Evolutionary conservation across 345 rosid species (phyloP), one percentile per base, ranked within the genome.

Genomic region (Hibiscus tridactylites): DNA sequence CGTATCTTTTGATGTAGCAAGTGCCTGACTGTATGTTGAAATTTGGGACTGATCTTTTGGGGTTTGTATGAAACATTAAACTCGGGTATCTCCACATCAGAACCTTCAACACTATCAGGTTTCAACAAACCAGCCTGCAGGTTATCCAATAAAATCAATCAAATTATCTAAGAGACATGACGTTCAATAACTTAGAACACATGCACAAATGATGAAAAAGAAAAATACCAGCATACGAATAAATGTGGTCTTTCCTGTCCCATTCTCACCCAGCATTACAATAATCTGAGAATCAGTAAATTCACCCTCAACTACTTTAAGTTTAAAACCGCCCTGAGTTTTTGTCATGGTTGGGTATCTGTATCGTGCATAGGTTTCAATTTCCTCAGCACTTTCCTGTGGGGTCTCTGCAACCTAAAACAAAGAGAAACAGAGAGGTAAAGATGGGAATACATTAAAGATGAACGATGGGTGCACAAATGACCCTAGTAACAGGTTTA

Each of bases 261-360:
- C 98, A 79, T 96, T 96, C 88, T 96, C 99, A 53, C 99, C 98
- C 77, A 96, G 82, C 99, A 96, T 96, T 1, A 96, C 97, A 75
- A 92, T 71, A 73, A 96, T 96, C 83, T 96, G 99, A 46, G 99
- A 96, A 79, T 96, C 99, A 1, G 99, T 91, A 78, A 96, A 96
- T 85, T 96, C 99, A 73, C 99, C 99, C 88, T 58, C 62, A 11
- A 1, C 1, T 4, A 92, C 99, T 74, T 77, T 81, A 76, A 96
- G 88, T 76, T 63, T 91, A 73, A 96, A 96, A 72, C 81, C 83
- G 15, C 99, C 99, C 81, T 87, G 98, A 71, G 88, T 86, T 80
- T 91, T 96, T 62, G 81, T 79, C 98, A 96, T 96, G 59, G 97
- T 81, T 1, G 99, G 98, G 77, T 91, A 96, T 77, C 77, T 91